Base-by-base conservation (phyloP, 2,329 filamentous ascomycete genomes). In the Trichoderma oligosporum region DNA sequence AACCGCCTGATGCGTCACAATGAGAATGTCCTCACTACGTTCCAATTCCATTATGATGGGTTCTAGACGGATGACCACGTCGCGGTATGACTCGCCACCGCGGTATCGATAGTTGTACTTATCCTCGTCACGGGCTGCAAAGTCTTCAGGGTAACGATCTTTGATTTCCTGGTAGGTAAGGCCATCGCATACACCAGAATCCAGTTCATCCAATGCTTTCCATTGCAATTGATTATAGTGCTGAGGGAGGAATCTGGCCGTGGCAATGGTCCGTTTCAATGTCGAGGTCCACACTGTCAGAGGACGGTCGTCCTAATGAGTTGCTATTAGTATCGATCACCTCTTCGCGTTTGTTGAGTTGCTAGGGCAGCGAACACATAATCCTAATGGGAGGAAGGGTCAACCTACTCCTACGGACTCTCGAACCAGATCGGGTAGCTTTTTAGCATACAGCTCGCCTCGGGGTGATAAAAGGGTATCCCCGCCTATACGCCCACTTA, bases 31-130 rank as follows among this genome's bases (percentile, higher is more conserved):
- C 73, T 97, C 94, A 65, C 87, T 91, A 61, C 94, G 85, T 74
- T 99, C 94, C 52, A 99, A 80, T 72, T 99, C 94, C 94, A 99
- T 99, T 75, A 99, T 99, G 74, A 99, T 99, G 61, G 94, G 94
- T 70, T 99, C 94, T 0, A 99, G 85, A 1, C 94, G 91, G 67
- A 97, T 97, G 38, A 99, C 94, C 1, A 99, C 93, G 68, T 99
- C 94, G 56, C 93, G 89, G 73, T 99, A 87, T 60, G 89, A 95
- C 76, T 99, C 94, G 54, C 94, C 94, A 61, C 94, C 94, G 4
- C 94, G 87, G 74, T 99, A 99, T 57, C 94, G 91, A 76, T 99
- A 99, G 77, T 99, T 97, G 83, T 97, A 97, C 75, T 99, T 99
- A 79, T 99, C 94, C 64, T 96, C 91, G 72, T 99, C 94, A 61